Base-by-base conservation (phyloP, 192 early-diverging fungal species). In the Coemansia sp. region DNA sequence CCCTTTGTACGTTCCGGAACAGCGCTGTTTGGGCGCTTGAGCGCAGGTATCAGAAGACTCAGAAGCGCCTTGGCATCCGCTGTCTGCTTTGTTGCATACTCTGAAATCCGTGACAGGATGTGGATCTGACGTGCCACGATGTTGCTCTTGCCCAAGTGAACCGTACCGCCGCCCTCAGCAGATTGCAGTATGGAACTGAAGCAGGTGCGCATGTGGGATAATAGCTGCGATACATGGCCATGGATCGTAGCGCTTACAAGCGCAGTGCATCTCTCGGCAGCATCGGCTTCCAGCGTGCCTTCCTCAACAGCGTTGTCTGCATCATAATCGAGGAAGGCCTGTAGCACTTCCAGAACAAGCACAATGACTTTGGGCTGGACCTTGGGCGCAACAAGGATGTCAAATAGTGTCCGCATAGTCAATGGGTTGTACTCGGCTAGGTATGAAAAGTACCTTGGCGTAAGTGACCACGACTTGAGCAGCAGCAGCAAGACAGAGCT, bases 1-100 rank as follows among this genome's bases (percentile, higher is more conserved):
- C 85, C 82, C 77, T 98, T 98, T 40, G 88, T 89, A 41, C 82
- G 74, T 75, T 96, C 94, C 0, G 92, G 85, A 8, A 98, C 90
- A 4, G 85, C 41, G 41, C 85, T 82, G 55, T 87, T 68, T 22
- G 88, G 88, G 47, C 88, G 88, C 63, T 90, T 90, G 40, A 96
- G 76, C 66, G 89, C 88, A 39, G 98, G 97, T 61, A 96, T 72
- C 62, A 99, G 66, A 37, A 98, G 85, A 13, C 91, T 88, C 18
- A 96, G 66, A 37, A 98, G 72, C 41, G 81, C 85, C 49, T 87
- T 83, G 11, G 93, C 90, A 54, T 83, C 72, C 56, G 87, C 82
- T 0, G 84, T 78, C 41, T 88, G 84, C 66, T 89, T 71, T 10
- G 84, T 86, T 37, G 94, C 92, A 69, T 89, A 93, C 21, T 80